Conservation (phyloP, 768 basidiomycete genomes). For the Psilocybe cubensis region DNA sequence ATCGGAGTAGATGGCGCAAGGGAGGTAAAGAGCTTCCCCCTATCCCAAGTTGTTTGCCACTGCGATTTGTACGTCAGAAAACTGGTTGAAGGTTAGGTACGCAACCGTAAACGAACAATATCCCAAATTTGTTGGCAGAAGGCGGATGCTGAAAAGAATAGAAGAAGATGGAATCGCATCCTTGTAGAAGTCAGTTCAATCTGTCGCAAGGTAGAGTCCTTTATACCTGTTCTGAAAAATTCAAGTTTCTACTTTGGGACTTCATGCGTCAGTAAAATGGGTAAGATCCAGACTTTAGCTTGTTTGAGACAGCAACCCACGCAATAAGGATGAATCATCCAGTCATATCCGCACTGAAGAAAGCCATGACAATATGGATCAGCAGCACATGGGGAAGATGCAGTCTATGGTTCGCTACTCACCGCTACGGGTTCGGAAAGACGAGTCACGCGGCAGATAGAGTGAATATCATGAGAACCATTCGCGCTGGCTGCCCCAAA, state of each 20-base stretch:
- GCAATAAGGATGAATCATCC: not conserved
- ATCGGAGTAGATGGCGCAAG: conserved; percentile 50
- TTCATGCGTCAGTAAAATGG: not conserved
- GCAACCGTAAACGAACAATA: conserved; percentile 39
- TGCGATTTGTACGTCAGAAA: conserved; percentile 22
- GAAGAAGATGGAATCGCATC: conserved; percentile 3
- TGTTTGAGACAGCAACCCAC: not conserved
- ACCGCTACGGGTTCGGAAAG: not conserved
- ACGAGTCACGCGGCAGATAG: not conserved
- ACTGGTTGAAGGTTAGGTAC: conserved; percentile 1
- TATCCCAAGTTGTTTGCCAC: conserved; percentile 67
- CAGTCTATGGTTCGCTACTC: not conserved
- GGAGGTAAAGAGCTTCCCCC: conserved; percentile 54
- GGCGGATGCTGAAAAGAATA: conserved; percentile 14
- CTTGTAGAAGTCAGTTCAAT: not conserved
- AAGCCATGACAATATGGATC: not conserved
- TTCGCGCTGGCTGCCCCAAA: not conserved
- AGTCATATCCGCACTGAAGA: not conserved
- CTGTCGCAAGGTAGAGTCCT: not conserved
- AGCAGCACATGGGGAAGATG: too few relatives aligned
- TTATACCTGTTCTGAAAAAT: not conserved
- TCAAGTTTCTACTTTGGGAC: not conserved
- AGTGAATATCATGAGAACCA: not conserved
- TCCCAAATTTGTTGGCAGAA: conserved; percentile 59
- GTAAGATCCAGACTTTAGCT: not conserved